A percentile compares a stretch with the other conserved stretches of the same genome.
Conservation (phyloP, 805 yeast genomes). For the Cyberlindnera veronae region DNA sequence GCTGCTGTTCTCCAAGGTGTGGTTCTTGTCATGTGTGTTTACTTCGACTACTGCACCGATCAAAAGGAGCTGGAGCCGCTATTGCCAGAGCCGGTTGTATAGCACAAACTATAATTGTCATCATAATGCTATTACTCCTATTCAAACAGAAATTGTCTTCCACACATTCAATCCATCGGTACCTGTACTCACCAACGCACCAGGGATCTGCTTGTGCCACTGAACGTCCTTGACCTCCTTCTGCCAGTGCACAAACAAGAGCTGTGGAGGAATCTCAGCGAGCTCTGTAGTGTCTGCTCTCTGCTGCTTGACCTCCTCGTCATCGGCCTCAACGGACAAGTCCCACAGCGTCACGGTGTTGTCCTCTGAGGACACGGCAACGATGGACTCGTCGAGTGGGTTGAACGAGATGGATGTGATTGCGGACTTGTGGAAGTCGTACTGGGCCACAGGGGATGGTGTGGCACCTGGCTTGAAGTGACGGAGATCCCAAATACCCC, state of each 20-base stretch:
- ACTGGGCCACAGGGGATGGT: slow-evolving; percentile 83
- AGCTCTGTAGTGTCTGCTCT: slow-evolving; percentile 73
- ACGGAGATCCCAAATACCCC: slow-evolving; percentile 98
- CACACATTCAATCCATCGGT: slow-evolving; percentile 91
- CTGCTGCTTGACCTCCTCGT: slow-evolving; percentile 90
- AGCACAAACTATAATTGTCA: not conserved
- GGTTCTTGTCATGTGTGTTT: slow-evolving; percentile 60
- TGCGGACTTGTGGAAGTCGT: slow-evolving; percentile 92
- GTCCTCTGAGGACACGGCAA: slow-evolving; percentile 95
- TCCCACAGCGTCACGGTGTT: slow-evolving; percentile 98
- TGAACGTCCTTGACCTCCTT: slow-evolving; percentile 95
- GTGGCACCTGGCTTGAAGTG: slow-evolving; percentile 57
- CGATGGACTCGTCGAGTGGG: slow-evolving; percentile 91
- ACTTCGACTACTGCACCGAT: slow-evolving; percentile 30
- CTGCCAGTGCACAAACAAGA: slow-evolving; percentile 97
- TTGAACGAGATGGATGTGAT: slow-evolving; percentile 92
- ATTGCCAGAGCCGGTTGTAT: not conserved
- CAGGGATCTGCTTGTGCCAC: slow-evolving; percentile 98
- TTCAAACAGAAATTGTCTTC: slow-evolving; percentile 91
- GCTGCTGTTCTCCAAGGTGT: slow-evolving; percentile 68
- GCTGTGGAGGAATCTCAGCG: slow-evolving; percentile 90
- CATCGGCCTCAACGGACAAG: slow-evolving; percentile 97
- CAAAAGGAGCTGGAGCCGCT: slow-evolving; percentile 3
- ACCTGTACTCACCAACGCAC: slow-evolving; percentile 91
- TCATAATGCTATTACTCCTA: not conserved